A percentile compares a stretch with the other conserved stretches of the same genome.
Evolutionary conservation across 1,284 basidiomycete genomes (phyloP).

Genomic region (Mrakiaceae sp.): DNA sequence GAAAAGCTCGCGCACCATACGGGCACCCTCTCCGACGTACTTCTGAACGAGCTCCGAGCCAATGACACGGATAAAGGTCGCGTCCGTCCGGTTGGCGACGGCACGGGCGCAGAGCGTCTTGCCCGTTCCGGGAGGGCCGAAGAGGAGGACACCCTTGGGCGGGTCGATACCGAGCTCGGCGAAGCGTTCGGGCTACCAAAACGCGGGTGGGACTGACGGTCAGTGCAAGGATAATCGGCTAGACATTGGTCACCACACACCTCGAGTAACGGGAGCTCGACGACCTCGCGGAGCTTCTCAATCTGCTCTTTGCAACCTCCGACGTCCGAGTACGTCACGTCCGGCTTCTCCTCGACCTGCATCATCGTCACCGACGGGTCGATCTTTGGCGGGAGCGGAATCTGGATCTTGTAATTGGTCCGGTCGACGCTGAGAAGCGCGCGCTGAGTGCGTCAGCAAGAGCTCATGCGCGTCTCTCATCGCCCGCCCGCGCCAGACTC

Average conservation of each 20-base stretch:
- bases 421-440: conserved; percentile 57
- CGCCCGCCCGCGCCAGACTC: conserved; percentile 26
- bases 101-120: conserved; percentile 98
- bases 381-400: conserved; percentile 99
- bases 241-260: conserved; percentile 41
- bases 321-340: conserved; percentile 95
- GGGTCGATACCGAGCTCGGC: conserved; percentile 98
- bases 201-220: neutral
- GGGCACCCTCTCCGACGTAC: conserved; percentile 96
- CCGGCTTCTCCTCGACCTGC: conserved; percentile 99
- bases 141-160: conserved; percentile 94
- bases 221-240: neutral
- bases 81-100: conserved; percentile 96
- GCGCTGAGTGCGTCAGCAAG: conserved; percentile 6
- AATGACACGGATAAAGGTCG: conserved; percentile 98
- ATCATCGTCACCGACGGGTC: conserved; percentile 99
- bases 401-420: conserved; percentile 98
- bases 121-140: conserved; percentile 93
- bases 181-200: conserved; percentile 79
- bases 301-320: conserved; percentile 99
- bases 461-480: neutral
- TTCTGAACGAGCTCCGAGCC: conserved; percentile 98
- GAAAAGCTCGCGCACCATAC: conserved; percentile 98
- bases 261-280: conserved; percentile 90
- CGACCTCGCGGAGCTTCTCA: conserved; percentile 96